phyloP scores from a whole-genome alignment of 306 rosid genomes.

The Rosa multiflora region DNA sequence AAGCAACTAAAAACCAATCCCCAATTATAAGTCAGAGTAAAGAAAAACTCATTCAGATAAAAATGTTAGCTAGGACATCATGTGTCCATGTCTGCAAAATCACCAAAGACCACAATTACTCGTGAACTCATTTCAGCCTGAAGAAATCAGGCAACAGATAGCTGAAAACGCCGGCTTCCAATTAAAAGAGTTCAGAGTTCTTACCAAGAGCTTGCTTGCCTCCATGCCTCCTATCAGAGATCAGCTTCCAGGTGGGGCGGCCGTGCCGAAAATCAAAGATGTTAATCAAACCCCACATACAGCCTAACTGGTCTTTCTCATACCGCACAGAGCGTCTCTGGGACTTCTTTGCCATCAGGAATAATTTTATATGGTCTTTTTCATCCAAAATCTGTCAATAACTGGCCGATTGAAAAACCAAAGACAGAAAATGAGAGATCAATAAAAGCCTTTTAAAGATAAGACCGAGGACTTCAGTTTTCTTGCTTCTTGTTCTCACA shows the following conservation, averaged over 20 bases:
- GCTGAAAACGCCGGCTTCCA: neutral
- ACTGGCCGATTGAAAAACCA: conserved; percentile 33
- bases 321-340: conserved; percentile 63
- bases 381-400: conserved; percentile 28
- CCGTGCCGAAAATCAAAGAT: conserved; percentile 93
- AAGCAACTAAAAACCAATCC: conserved; percentile 19
- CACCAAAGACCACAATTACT: neutral
- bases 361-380: conserved; percentile 16
- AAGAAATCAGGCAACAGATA: conserved; percentile 1
- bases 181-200: conserved; percentile 28
- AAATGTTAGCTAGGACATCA: conserved; percentile 6
- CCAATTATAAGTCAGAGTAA: conserved; percentile 8
- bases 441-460: conserved; percentile 20
- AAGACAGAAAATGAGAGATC: conserved; percentile 28
- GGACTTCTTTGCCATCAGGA: conserved; percentile 73
- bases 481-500: conserved; percentile 1
- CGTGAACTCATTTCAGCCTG: conserved; percentile 6
- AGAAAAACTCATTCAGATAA: conserved; percentile 14
- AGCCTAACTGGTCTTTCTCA: conserved; percentile 89
- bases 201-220: conserved; percentile 65
- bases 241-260: conserved; percentile 63
- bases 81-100: conserved; percentile 5
- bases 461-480: neutral
- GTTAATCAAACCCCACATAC: conserved; percentile 98
- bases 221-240: conserved; percentile 70